These are phyloP conservation scores for Themeda triandra DNA, from an alignment of 176 grass and related monocot species.

Conservation along the genomic window DNA sequence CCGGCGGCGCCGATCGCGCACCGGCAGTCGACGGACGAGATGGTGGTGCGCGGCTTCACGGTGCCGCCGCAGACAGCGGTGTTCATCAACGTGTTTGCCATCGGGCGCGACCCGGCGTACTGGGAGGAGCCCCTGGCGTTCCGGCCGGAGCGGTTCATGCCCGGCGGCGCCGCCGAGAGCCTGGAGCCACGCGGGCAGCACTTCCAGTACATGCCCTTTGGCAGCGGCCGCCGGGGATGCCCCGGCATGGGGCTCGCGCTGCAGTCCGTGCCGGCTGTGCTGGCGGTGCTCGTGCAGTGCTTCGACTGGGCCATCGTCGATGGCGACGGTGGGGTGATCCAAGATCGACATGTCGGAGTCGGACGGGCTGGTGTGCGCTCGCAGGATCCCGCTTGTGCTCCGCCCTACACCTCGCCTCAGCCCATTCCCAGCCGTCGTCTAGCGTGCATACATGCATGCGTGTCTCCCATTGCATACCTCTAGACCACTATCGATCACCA, in stretches of 20 bases:
- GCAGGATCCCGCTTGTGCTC: slow-evolving; percentile 49
- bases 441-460: background rate
- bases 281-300: slow-evolving; percentile 62
- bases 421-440: slow-evolving; percentile 39
- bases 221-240: slow-evolving; percentile 56
- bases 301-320: slow-evolving; percentile 44
- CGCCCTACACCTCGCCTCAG: slow-evolving; percentile 28
- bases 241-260: slow-evolving; percentile 57
- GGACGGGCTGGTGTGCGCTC: slow-evolving; percentile 46
- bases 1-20: slow-evolving; percentile 42
- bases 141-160: slow-evolving; percentile 64
- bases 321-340: background rate
- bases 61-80: slow-evolving; percentile 43
- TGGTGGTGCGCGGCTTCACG: slow-evolving; percentile 13
- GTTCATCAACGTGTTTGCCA: slow-evolving; percentile 65
- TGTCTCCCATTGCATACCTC: too few species aligned
- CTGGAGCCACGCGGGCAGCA: slow-evolving; percentile 59
- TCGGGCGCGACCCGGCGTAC: slow-evolving; percentile 49
- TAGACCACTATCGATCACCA: too few species aligned
- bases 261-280: slow-evolving; percentile 42
- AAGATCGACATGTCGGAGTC: slow-evolving; percentile 65
- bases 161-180: background rate
- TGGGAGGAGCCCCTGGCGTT: slow-evolving; percentile 62
- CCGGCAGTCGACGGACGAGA: slow-evolving; percentile 37
- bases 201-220: slow-evolving; percentile 72